Evolutionary conservation across 805 yeast genomes (phyloP).

Genomic region (Komagataella mondaviorum): DNA sequence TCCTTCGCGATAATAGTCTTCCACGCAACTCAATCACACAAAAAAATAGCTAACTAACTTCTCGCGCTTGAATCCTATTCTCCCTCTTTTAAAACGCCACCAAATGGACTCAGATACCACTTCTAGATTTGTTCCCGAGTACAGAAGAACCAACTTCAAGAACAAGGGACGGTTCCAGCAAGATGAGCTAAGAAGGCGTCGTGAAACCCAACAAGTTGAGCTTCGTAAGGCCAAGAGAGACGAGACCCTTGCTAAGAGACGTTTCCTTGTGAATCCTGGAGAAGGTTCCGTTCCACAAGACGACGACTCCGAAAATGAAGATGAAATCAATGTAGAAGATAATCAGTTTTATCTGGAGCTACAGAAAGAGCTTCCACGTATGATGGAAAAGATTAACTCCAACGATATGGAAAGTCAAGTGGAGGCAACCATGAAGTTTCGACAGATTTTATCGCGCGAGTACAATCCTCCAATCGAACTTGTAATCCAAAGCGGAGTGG

Average conservation of each 20-base stretch:
- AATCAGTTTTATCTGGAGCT: conserved; percentile 29
- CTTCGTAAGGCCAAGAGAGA: conserved; percentile 94
- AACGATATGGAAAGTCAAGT: conserved; percentile 68
- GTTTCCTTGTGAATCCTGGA: conserved; percentile 41
- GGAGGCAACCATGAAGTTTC: conserved; percentile 81
- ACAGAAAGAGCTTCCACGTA: conserved; percentile 63
- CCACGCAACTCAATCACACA: neutral
- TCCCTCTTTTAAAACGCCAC: neutral
- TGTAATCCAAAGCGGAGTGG: conserved; percentile 88
- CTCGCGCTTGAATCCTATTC: neutral
- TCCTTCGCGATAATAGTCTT: neutral
- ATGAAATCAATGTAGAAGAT: conserved; percentile 37
- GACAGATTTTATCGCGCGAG: conserved; percentile 89
- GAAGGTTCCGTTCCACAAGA: conserved; percentile 25
- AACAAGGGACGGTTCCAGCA: conserved; percentile 88
- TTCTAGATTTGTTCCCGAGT: conserved; percentile 86
- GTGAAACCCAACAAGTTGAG: conserved; percentile 95
- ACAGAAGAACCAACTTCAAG: conserved; percentile 92
- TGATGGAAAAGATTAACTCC: conserved; percentile 73
- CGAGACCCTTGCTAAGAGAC: conserved; percentile 85
- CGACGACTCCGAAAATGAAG: conserved; percentile 33
- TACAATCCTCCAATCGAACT: conserved; percentile 92
- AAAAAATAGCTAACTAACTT: neutral
- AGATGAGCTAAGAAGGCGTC: conserved; percentile 94
- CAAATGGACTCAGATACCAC: conserved; percentile 67